phyloP scores from a whole-genome alignment of 768 basidiomycete species.

The Crassisporium funariophilum region DNA sequence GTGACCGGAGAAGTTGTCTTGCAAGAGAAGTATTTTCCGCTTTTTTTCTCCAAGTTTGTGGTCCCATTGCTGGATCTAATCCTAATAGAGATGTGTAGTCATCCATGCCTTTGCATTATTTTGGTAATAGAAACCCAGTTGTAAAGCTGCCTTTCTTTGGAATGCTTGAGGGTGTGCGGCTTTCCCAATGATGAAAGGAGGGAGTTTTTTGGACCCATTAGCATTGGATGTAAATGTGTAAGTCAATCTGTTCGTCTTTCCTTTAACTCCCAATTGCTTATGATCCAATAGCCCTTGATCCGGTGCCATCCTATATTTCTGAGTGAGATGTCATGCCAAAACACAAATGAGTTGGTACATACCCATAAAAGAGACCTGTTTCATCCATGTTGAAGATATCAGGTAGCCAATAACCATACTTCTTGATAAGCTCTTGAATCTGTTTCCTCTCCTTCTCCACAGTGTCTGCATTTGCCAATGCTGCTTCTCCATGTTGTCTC shows the following conservation, averaged over 20 bases:
- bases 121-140: constrained; percentile 36
- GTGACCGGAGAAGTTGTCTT: constrained; percentile 34
- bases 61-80: constrained; percentile 37
- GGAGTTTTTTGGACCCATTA: constrained; percentile 33
- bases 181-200: constrained; percentile 36
- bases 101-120: constrained; percentile 44
- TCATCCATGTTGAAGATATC: constrained; percentile 43
- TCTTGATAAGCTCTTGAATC: constrained; percentile 28
- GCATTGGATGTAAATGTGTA: constrained; percentile 36
- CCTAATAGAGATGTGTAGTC: constrained; percentile 33
- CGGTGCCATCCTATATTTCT: constrained; percentile 29
- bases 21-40: constrained; percentile 31
- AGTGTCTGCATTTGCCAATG: constrained; percentile 20
- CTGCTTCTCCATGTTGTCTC: constrained; percentile 38
- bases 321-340: constrained; percentile 2
- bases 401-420: constrained; percentile 23
- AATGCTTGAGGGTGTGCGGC: constrained; percentile 28
- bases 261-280: constrained; percentile 32
- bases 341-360: constrained; percentile 6
- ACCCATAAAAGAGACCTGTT: constrained; percentile 36
- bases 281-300: constrained; percentile 29
- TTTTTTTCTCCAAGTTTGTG: constrained; percentile 20
- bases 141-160: constrained; percentile 26
- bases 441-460: constrained; percentile 26
- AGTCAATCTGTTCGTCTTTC: constrained; percentile 32